Base-by-base conservation (phyloP, 345 rosid genomes). In the Eucalyptus shirleyi region DNA sequence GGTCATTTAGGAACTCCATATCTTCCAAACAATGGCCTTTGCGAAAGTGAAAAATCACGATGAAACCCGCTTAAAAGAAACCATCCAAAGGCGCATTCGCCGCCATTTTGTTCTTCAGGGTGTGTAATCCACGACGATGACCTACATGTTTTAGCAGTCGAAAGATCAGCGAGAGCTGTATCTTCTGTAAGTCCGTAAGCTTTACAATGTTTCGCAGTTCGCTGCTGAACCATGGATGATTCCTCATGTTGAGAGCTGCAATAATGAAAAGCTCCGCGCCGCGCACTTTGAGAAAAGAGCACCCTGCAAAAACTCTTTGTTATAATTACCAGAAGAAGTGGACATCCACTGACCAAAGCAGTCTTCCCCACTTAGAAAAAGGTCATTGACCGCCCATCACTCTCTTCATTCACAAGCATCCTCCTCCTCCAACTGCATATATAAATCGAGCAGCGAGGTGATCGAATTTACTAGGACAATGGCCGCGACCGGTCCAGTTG, bases 401-500 rank as follows among this genome's bases (percentile, higher is more conserved):
- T 90, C 97, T 92, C 97, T 93, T 92, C 93, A 91, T 51, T 83
- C 69, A 85, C 87, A 92, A 93, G 92, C 92, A 89, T 89, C 89
- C 81, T 77, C 85, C 85, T 4, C 30, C 30, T 77, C 30, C 24
- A 77, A 21, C 6, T 77, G 47, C 47, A 21, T 40, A 77, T 40
- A 77, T 77, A 77, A 40, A 21, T 44, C 30, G 30, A 12, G 28
- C 85, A 1, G 30, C 32, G 30, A 87, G 83, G 86, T 1, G 18
- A 49, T 69, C 86, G 7, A 32, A 16, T 24, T 34, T 12, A 92
- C 91, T 92, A 86, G 91, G 44, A 93, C 90, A 87, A 94, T 95
- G 95, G 89, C 94, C 23, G 92, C 93, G 8, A 47, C 50, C 6
- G 88, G 96, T 92, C 99, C 93, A 30, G 93, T 96, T 40, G 95